Evolutionary conservation across 1,284 basidiomycete genomes (phyloP).

Genomic region (Heterobasidion annosum): DNA sequence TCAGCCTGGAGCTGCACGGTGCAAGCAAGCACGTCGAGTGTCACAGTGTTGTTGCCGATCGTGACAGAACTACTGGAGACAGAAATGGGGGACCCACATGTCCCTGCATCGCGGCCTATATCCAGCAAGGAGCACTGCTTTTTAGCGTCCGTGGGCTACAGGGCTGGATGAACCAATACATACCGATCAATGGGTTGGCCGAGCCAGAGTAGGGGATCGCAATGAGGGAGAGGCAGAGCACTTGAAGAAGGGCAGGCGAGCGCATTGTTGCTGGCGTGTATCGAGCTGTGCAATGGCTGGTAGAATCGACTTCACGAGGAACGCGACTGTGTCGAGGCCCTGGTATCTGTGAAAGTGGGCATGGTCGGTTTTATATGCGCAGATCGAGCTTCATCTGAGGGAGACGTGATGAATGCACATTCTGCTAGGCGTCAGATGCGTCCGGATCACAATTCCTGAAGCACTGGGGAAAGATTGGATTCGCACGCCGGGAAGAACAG

Average conservation of each 20-base stretch:
- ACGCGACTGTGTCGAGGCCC: not conserved
- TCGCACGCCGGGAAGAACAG: too few relatives aligned
- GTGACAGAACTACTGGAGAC: not conserved
- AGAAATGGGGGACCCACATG: not conserved
- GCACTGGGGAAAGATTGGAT: too few relatives aligned
- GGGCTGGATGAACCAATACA: too few relatives aligned
- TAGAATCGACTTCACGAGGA: not conserved
- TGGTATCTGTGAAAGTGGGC: not conserved
- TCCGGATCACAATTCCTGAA: too few relatives aligned
- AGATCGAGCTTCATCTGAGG: not conserved
- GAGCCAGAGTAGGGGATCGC: not conserved
- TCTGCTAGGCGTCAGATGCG: too few relatives aligned
- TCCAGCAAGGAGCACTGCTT: not conserved
- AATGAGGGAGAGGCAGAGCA: not conserved
- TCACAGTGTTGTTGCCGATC: conserved; percentile 3
- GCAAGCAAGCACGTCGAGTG: not conserved
- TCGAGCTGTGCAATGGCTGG: not conserved
- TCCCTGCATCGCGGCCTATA: not conserved
- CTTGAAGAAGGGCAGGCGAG: not conserved
- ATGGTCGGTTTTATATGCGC: not conserved
- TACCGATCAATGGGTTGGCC: not conserved
- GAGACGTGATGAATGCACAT: too few relatives aligned
- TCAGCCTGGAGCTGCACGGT: not conserved
- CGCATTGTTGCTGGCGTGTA: not conserved
- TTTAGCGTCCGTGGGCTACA: too few relatives aligned